Conservation (phyloP, 495 filamentous ascomycete species). For the Trichoderma erinaceum region DNA sequence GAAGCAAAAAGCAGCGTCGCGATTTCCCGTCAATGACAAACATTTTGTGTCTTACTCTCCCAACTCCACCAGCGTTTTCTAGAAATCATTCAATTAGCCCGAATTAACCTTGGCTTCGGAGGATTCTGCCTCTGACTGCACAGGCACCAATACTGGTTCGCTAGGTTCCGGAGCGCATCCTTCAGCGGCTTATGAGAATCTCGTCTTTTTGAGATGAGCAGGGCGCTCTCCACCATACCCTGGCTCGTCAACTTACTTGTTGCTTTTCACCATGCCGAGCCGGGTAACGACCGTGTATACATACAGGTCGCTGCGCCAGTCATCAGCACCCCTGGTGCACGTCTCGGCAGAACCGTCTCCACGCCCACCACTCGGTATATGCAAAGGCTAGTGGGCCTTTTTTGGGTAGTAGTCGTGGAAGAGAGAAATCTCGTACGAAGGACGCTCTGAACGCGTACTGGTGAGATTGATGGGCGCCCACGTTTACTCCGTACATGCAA, state of each 20-base stretch:
- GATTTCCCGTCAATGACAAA: background rate
- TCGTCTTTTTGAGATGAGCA: constrained; percentile 9
- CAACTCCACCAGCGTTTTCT: background rate
- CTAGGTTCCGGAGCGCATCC: constrained; percentile 10
- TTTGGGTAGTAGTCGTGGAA: background rate
- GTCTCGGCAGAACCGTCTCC: constrained; percentile 13
- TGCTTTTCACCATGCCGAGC: constrained; percentile 1
- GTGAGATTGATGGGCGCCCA: constrained; percentile 13
- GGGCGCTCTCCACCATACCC: background rate
- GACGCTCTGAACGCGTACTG: background rate
- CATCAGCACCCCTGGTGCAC: constrained; percentile 12
- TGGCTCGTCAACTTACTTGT: background rate
- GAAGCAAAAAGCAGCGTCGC: background rate
- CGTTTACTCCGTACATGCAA: constrained; percentile 2
- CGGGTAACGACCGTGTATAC: constrained; percentile 1
- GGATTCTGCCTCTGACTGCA: constrained; percentile 1
- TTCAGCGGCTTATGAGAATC: constrained; percentile 10
- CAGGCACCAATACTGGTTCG: background rate
- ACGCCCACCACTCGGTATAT: constrained; percentile 10
- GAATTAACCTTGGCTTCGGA: background rate
- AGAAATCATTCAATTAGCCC: background rate
- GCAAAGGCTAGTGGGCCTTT: constrained; percentile 8
- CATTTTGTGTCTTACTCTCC: background rate
- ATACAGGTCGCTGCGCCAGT: background rate
- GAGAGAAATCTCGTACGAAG: background rate